A percentile compares a stretch with the other conserved stretches of the same genome.
Evolutionary conservation across 2,329 filamentous ascomycete species (phyloP).

Genomic region (Mariannaea elegans): DNA sequence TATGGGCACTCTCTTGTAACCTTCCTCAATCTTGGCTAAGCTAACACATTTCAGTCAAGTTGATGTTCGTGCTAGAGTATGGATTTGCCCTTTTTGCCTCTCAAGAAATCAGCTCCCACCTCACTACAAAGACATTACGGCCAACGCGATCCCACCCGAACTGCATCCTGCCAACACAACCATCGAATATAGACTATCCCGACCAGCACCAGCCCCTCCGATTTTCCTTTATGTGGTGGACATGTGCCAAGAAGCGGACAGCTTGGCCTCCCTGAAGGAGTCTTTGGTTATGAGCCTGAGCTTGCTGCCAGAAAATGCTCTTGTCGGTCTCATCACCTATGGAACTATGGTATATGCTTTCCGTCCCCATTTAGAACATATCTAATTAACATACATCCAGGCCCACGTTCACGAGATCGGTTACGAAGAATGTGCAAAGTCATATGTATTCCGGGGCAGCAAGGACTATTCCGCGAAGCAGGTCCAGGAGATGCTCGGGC

Average conservation of each 20-base stretch:
- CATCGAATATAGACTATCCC: constrained; percentile 86
- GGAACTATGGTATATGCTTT: constrained; percentile 81
- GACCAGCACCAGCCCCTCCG: constrained; percentile 84
- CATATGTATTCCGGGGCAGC: constrained; percentile 96
- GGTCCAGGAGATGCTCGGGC: constrained; percentile 98
- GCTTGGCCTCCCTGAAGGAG: constrained; percentile 83
- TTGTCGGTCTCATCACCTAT: constrained; percentile 85
- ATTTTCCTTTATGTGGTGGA: constrained; percentile 91
- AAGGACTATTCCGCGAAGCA: constrained; percentile 99
- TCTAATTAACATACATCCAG: constrained; percentile 54
- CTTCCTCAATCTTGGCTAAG: neutral
- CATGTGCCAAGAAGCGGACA: constrained; percentile 89
- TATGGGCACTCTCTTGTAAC: constrained; percentile 58
- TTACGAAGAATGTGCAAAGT: constrained; percentile 97
- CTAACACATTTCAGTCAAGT: constrained; percentile 69
- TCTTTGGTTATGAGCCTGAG: constrained; percentile 87
- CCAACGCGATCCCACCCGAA: constrained; percentile 84
- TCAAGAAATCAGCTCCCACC: constrained; percentile 83
- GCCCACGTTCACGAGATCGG: constrained; percentile 97
- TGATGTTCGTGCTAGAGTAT: constrained; percentile 82
- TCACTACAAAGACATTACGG: constrained; percentile 90
- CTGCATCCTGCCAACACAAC: constrained; percentile 84
- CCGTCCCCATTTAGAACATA: neutral
- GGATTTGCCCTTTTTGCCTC: constrained; percentile 90
- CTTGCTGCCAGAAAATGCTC: constrained; percentile 80